Conservation (phyloP, 768 basidiomycete genomes). For the Hemileccinum rubropunctum region DNA sequence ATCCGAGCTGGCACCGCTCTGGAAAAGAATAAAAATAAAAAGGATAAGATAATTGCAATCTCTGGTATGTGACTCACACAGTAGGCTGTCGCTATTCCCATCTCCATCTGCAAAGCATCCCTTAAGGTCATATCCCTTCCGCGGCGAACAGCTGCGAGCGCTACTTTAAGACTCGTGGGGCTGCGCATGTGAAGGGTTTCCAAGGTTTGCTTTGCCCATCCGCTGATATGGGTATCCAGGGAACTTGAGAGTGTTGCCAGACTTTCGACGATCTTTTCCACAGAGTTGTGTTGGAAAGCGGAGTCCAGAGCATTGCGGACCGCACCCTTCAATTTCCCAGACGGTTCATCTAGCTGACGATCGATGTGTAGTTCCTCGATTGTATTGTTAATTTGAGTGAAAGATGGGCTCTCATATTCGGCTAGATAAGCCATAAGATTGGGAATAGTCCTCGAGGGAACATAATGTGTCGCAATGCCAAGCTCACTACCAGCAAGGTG, state of each 20-base stretch:
- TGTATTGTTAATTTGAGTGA: slow-evolving; percentile 60
- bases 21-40: slow-evolving; percentile 8
- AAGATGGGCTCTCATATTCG: slow-evolving; percentile 33
- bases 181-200: slow-evolving; percentile 64
- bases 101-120: slow-evolving; percentile 77
- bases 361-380: slow-evolving; percentile 64
- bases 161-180: slow-evolving; percentile 90
- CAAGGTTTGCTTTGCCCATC: slow-evolving; percentile 77
- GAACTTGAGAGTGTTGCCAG: slow-evolving; percentile 43
- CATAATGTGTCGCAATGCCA: slow-evolving; percentile 92
- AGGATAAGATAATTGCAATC: slow-evolving; percentile 10
- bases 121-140: slow-evolving; percentile 64
- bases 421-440: slow-evolving; percentile 68
- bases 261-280: slow-evolving; percentile 65
- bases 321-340: slow-evolving; percentile 52
- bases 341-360: slow-evolving; percentile 52
- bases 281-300: slow-evolving; percentile 68
- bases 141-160: slow-evolving; percentile 73
- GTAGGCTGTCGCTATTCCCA: slow-evolving; percentile 85
- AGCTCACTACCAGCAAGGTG: slow-evolving; percentile 56
- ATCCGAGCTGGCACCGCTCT: slow-evolving; percentile 80
- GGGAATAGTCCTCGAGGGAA: slow-evolving; percentile 74
- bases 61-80: slow-evolving; percentile 57
- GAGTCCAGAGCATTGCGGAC: slow-evolving; percentile 76
- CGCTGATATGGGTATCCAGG: slow-evolving; percentile 45